phyloP scores from a whole-genome alignment of 345 rosid species.

The Boechera stricta region DNA sequence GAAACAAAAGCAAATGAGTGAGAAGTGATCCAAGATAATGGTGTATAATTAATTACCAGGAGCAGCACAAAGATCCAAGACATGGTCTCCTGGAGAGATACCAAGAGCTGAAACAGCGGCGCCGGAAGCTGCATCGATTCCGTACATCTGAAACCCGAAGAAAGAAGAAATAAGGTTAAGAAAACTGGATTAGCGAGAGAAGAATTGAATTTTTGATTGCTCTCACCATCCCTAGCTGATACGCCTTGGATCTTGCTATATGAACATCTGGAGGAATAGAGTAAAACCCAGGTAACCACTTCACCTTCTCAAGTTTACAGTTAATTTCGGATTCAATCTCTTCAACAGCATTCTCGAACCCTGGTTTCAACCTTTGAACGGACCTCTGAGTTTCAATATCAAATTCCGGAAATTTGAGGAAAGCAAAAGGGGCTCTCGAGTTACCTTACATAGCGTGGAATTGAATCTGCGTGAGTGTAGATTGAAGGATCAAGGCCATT shows the following conservation, averaged over 20 bases:
- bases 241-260: slow-evolving; percentile 74
- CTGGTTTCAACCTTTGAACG: slow-evolving; percentile 74
- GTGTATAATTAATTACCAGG: slow-evolving; percentile 59
- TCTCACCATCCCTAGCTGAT: slow-evolving; percentile 76
- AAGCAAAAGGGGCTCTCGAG: slow-evolving; percentile 3
- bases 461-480: slow-evolving; percentile 56
- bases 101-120: slow-evolving; percentile 81
- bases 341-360: slow-evolving; percentile 52
- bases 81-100: slow-evolving; percentile 80
- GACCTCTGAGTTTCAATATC: not conserved
- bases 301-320: slow-evolving; percentile 69
- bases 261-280: slow-evolving; percentile 73
- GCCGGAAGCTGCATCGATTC: slow-evolving; percentile 94
- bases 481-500: slow-evolving; percentile 80
- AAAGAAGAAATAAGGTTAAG: not conserved
- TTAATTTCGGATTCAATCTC: slow-evolving; percentile 70
- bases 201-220: not conserved
- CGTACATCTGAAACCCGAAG: slow-evolving; percentile 66
- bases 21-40: no score
- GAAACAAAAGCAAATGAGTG: not conserved
- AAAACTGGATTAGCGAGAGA: not conserved
- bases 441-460: slow-evolving; percentile 86
- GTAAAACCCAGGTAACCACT: slow-evolving; percentile 80
- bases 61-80: slow-evolving; percentile 92
- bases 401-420: not conserved